phyloP scores from a whole-genome alignment of 306 rosid species.

The Castanea sativa region DNA sequence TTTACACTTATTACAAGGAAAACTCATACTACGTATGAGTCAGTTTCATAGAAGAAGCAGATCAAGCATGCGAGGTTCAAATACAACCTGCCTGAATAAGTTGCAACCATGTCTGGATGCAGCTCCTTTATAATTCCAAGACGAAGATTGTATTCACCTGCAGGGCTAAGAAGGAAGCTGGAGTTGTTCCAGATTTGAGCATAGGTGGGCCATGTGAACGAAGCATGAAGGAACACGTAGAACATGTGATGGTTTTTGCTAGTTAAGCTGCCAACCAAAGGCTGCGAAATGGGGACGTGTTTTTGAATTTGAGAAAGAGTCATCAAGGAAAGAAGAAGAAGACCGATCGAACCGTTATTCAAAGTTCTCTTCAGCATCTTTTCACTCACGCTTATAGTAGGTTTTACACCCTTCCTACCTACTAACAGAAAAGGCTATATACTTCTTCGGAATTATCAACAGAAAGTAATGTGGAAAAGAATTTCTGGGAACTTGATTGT shows the following conservation, averaged over 20 bases:
- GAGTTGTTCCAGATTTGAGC: neutral
- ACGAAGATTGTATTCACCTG: no score
- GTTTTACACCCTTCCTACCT: conserved; percentile 44
- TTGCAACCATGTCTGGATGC: no score
- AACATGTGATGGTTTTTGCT: conserved; percentile 27
- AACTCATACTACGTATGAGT: no score
- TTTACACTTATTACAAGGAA: no score
- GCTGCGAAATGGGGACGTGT: conserved; percentile 46
- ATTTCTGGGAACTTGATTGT: conserved; percentile 51
- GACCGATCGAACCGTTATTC: conserved; percentile 43
- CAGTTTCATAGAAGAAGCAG: no score
- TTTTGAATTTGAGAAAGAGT: conserved; percentile 68
- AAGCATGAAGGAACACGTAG: neutral
- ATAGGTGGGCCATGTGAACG: conserved; percentile 8
- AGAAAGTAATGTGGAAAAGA: conserved; percentile 50
- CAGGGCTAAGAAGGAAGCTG: no score
- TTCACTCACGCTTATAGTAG: conserved; percentile 59
- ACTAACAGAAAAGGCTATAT: conserved; percentile 46
- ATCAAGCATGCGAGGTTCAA: no score
- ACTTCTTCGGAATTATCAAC: conserved; percentile 42
- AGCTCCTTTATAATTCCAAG: no score
- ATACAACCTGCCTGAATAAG: no score
- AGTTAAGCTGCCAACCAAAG: conserved; percentile 35
- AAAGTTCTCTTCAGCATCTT: conserved; percentile 55
- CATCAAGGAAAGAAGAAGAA: conserved; percentile 37